Conservation (phyloP, 2,329 filamentous ascomycete species). For the Aaosphaeria pasadenensis region DNA sequence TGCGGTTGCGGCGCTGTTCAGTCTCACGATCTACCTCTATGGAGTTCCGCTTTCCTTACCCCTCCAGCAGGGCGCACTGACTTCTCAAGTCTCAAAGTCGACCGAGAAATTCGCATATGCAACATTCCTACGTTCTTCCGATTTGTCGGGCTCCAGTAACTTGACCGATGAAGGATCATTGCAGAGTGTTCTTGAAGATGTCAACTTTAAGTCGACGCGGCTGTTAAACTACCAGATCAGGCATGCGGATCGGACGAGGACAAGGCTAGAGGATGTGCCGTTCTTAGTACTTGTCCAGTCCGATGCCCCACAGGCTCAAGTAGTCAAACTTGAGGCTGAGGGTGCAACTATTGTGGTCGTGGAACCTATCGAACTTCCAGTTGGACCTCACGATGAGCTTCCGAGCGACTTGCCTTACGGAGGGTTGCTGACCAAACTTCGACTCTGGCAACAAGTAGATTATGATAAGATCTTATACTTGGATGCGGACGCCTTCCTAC, state of each 20-base stretch:
- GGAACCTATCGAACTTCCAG: conserved; percentile 9
- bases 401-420: conserved; percentile 22
- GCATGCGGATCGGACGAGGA: conserved; percentile 14
- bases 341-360: conserved; percentile 24
- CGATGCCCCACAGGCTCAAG: conserved; percentile 15
- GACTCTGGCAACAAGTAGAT: conserved; percentile 34
- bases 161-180: conserved; percentile 2
- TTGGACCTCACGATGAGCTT: conserved; percentile 11
- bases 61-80: not conserved
- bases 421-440: conserved; percentile 39
- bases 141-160: too few species aligned
- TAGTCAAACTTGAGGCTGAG: conserved; percentile 17
- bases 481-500: conserved; percentile 33
- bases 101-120: conserved; percentile 24
- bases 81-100: not conserved
- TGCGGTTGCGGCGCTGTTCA: too few species aligned
- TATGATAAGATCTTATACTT: conserved; percentile 25
- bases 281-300: conserved; percentile 27
- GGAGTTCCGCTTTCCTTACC: not conserved
- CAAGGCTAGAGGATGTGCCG: conserved; percentile 15
- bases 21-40: too few species aligned
- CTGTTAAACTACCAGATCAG: conserved; percentile 31
- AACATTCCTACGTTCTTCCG: conserved; percentile 32
- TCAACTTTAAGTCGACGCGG: conserved; percentile 24
- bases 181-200: conserved; percentile 9